A percentile compares a stretch with the other conserved stretches of the same genome.
Conservation (phyloP, 495 filamentous ascomycete species). For the Cercophora samala region DNA sequence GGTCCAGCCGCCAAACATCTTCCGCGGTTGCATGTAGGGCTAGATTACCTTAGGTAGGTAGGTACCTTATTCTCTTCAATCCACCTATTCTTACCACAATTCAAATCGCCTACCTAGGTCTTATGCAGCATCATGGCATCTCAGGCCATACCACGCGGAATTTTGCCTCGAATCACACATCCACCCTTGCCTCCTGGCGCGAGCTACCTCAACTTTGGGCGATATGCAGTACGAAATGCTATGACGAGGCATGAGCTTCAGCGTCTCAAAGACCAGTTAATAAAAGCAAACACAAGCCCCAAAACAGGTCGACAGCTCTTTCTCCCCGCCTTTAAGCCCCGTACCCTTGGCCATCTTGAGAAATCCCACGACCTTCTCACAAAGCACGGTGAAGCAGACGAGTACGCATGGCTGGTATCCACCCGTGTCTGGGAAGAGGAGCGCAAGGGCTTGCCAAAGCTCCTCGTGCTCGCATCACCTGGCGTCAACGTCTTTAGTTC, state of each 20-base stretch:
- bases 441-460: slow-evolving; percentile 17
- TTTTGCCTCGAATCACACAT: not conserved
- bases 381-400: not conserved
- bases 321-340: slow-evolving; percentile 27
- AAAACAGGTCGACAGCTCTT: slow-evolving; percentile 17
- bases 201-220: not conserved
- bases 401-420: slow-evolving; percentile 27
- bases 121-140: not conserved
- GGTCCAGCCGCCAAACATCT: not conserved
- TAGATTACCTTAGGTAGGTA: not conserved
- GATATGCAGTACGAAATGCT: not conserved
- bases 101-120: not conserved
- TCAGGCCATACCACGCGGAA: not conserved
- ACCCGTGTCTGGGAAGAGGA: slow-evolving; percentile 17
- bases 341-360: slow-evolving; percentile 7
- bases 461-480: slow-evolving; percentile 28
- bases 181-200: not conserved
- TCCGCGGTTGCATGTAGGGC: not conserved
- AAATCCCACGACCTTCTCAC: not conserved
- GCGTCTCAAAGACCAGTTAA: slow-evolving; percentile 22
- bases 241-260: not conserved
- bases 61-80: too few species aligned
- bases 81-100: not conserved
- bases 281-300: slow-evolving; percentile 24
- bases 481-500: slow-evolving; percentile 28